A percentile compares a stretch with the other conserved stretches of the same genome.
These are phyloP conservation scores for Aspergillus thermomutatus DNA, from an alignment of 2,329 filamentous ascomycete species.

Conservation along the genomic window DNA sequence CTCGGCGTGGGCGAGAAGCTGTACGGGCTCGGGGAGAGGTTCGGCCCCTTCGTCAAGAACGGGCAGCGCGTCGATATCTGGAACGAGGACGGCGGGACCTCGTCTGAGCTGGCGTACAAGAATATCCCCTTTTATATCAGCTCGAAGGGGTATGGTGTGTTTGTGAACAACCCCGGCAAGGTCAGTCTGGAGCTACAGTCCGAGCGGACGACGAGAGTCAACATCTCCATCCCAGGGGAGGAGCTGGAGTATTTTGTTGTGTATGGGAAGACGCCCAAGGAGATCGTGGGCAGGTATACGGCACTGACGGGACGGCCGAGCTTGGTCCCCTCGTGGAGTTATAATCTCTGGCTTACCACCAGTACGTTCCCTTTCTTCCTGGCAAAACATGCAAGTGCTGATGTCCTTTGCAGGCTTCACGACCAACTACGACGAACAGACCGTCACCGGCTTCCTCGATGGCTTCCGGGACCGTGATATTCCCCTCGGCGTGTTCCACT, in stretches of 20 bases:
- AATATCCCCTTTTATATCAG: slow-evolving; percentile 42
- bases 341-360: slow-evolving; percentile 72
- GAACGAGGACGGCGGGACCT: slow-evolving; percentile 53
- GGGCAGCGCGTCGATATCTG: slow-evolving; percentile 67
- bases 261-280: slow-evolving; percentile 67
- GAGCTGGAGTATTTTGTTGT: slow-evolving; percentile 72
- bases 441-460: slow-evolving; percentile 63
- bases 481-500: slow-evolving; percentile 70
- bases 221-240: slow-evolving; percentile 67
- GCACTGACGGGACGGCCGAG: slow-evolving; percentile 64
- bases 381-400: neutral
- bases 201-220: slow-evolving; percentile 67
- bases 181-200: slow-evolving; percentile 72
- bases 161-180: slow-evolving; percentile 67
- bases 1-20: slow-evolving; percentile 58
- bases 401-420: slow-evolving; percentile 55
- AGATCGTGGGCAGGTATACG: slow-evolving; percentile 66
- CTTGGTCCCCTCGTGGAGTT: slow-evolving; percentile 69
- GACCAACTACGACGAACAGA: slow-evolving; percentile 67
- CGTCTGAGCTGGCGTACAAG: slow-evolving; percentile 40
- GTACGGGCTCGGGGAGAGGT: slow-evolving; percentile 72
- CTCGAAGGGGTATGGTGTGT: slow-evolving; percentile 71
- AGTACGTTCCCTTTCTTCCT: slow-evolving; percentile 16
- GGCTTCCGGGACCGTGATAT: slow-evolving; percentile 65
- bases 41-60: slow-evolving; percentile 73